Percentiles rank a stretch among this genome's conserved stretches.
phyloP scores from a whole-genome alignment of 1,139 yeast species.

The Sugiyamaella japonica region DNA sequence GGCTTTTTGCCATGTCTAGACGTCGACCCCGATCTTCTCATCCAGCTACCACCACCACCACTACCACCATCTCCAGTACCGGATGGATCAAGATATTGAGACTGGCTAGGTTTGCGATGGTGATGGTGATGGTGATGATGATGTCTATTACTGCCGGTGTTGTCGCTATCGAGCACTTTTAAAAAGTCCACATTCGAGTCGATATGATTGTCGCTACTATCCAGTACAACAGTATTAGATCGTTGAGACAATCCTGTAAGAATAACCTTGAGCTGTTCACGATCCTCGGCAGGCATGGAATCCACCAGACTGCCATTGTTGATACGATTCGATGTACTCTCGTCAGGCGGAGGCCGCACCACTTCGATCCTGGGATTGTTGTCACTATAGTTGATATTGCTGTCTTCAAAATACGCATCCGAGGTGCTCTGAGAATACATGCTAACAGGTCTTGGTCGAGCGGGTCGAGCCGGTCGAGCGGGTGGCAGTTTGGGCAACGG shows the following conservation, averaged over 20 bases:
- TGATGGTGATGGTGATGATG: constrained; percentile 13
- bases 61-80: constrained; percentile 19
- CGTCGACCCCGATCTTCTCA: constrained; percentile 16
- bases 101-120: constrained; percentile 17
- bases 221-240: constrained; percentile 39
- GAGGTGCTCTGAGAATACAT: constrained; percentile 18
- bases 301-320: constrained; percentile 20
- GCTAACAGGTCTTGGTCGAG: constrained; percentile 21
- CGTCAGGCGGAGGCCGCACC: neutral
- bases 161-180: constrained; percentile 49
- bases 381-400: neutral
- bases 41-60: constrained; percentile 18
- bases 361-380: neutral
- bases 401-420: constrained; percentile 5
- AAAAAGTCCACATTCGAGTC: constrained; percentile 60
- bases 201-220: constrained; percentile 39
- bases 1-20: constrained; percentile 30
- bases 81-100: constrained; percentile 14
- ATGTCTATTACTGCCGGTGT: constrained; percentile 24
- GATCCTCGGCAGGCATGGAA: constrained; percentile 30
- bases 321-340: neutral
- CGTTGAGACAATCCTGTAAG: constrained; percentile 42
- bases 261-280: constrained; percentile 37
- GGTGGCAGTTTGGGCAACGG: constrained; percentile 9
- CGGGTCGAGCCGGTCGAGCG: neutral